These are phyloP conservation scores for Mariannaea elegans DNA, from an alignment of 2,329 filamentous ascomycete species.

Conservation along the genomic window DNA sequence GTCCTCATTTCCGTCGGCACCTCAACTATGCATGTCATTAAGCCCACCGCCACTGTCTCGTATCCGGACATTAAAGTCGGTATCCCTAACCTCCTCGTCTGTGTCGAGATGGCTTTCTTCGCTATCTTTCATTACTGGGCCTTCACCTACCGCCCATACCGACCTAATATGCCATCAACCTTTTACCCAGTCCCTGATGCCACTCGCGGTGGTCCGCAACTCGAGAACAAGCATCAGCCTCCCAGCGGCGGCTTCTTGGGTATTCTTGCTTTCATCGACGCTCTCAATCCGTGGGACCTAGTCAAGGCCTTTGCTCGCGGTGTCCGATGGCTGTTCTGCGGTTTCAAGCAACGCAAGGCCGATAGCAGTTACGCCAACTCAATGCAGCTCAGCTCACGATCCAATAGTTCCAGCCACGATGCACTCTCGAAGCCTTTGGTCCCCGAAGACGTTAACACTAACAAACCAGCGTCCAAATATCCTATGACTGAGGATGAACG, in stretches of 20 bases:
- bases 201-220: conserved; percentile 49
- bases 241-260: conserved; percentile 74
- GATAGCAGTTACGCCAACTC: conserved; percentile 56
- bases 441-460: not conserved
- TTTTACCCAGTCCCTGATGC: conserved; percentile 58
- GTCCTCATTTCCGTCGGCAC: conserved; percentile 61
- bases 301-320: conserved; percentile 81
- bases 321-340: conserved; percentile 82
- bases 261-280: conserved; percentile 71
- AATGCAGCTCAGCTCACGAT: conserved; percentile 41
- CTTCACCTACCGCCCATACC: conserved; percentile 80
- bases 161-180: conserved; percentile 51
- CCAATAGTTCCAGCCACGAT: conserved; percentile 34
- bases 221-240: conserved; percentile 53
- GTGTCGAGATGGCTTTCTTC: conserved; percentile 87
- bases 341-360: conserved; percentile 67
- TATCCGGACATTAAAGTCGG: conserved; percentile 83
- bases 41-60: conserved; percentile 68
- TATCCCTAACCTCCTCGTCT: conserved; percentile 80
- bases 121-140: conserved; percentile 82
- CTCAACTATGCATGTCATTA: conserved; percentile 68
- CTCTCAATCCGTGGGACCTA: conserved; percentile 84
- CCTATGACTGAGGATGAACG: not conserved
- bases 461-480: not conserved
- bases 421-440: conserved; percentile 11